phyloP scores from a whole-genome alignment of 169 alveolate species.

The Plasmodium falciparum region DNA sequence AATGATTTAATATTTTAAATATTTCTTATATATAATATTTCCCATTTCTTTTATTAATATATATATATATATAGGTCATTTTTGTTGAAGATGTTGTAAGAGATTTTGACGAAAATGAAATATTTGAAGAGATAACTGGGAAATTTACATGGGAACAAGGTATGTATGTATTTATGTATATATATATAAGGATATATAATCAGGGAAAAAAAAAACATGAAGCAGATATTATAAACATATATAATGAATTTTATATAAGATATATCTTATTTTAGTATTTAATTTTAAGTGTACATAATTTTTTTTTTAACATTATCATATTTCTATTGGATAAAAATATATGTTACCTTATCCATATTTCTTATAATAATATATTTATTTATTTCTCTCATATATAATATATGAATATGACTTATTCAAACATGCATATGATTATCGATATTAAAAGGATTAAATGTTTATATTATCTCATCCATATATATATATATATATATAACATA shows the following conservation, averaged over 20 bases:
- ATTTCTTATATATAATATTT: neutral
- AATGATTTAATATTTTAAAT: neutral
- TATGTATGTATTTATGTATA: conserved; percentile 5
- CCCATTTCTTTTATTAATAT: neutral
- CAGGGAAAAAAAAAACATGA: neutral
- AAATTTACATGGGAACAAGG: conserved; percentile 88
- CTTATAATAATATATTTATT: no score
- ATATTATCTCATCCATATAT: neutral
- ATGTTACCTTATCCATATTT: neutral
- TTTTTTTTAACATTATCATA: neutral
- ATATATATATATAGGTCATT: conserved; percentile 16
- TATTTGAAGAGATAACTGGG: conserved; percentile 81
- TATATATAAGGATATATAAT: no score
- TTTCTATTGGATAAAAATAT: neutral
- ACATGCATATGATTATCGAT: no score
- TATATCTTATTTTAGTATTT: neutral
- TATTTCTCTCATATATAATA: no score
- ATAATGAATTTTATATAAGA: neutral
- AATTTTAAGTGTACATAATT: neutral
- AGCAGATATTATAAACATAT: neutral
- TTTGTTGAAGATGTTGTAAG: conserved; percentile 70
- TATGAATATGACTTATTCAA: no score
- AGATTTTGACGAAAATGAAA: conserved; percentile 72
- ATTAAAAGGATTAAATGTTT: no score
- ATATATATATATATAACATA: neutral